Evolutionary conservation across 306 rosid species (phyloP), one percentile per base, ranked within the genome.

Genomic region (Purshia tridentata): DNA sequence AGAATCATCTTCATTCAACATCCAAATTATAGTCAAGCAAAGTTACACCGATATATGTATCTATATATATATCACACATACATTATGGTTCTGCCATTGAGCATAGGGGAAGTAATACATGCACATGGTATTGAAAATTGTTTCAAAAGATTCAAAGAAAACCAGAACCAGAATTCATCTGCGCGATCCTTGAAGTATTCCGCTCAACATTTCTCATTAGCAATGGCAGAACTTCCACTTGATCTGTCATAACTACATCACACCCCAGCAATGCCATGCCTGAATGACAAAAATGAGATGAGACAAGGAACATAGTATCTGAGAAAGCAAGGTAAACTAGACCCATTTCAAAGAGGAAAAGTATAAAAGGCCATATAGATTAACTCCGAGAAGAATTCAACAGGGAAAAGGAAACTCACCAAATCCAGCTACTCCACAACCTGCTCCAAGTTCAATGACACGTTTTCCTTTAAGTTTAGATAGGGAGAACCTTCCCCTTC

Each of bases 221-320:
- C 55, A 94, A 80, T 4, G 97, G 94, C 85, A 94, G 81, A 42
- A 91, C 94, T 83, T 94, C 98, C 54, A 80, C 85, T 88, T 94
- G 98, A 75, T 94, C 96, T 40, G 98, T 91, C 58, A 81, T 83
- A 72, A 86, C 73, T 65, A 94, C 97, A 81, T 91, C 89, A 66
- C 97, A 91, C 50, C 98, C 96, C 50, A 91, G 87, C 81, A 93
- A 82, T 76, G 98, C 97, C 97, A 91, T 93, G 72, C 97, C 98
- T 93, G 81, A 70, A 81, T 77, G 44, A 62, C 77, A 60, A 82
- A 82, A 47, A 59, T 37, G 35, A 57, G 56, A 75, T 78, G 73
- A 82, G 67, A 77, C 52, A 9, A 70, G 73, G 70, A 29, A 81
- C 29, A 70, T 53, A 52, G 51, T 8, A 67, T 20, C 59, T 7